phyloP scores from a whole-genome alignment of 2,329 filamentous ascomycete species.

The Colletotrichum sp. region DNA sequence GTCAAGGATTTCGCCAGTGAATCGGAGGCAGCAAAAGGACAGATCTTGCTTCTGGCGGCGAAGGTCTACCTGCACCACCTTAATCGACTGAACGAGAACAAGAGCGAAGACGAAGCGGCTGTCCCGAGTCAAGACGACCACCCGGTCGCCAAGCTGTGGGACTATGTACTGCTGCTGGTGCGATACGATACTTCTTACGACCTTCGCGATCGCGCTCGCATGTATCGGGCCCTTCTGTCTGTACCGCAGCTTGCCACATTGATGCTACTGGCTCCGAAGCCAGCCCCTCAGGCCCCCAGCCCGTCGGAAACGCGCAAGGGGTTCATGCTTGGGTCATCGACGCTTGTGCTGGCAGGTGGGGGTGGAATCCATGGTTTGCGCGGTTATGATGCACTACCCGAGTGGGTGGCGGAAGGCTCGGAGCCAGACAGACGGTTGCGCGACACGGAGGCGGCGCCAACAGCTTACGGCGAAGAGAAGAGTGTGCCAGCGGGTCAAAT shows the following conservation, averaged over 20 bases:
- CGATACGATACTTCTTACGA: constrained; percentile 96
- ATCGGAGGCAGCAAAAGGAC: constrained; percentile 83
- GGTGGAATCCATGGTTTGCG: constrained; percentile 74
- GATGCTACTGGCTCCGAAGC: constrained; percentile 91
- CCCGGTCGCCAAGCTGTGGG: constrained; percentile 79
- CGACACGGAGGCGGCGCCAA: constrained; percentile 55
- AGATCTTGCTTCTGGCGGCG: constrained; percentile 91
- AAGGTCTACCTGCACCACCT: constrained; percentile 94
- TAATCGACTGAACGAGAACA: constrained; percentile 61
- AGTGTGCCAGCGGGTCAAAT: constrained; percentile 64
- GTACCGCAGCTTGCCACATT: constrained; percentile 88
- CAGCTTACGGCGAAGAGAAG: constrained; percentile 42
- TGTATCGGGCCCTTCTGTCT: constrained; percentile 84
- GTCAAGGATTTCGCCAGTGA: constrained; percentile 85
- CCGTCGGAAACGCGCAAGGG: constrained; percentile 84
- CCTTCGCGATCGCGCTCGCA: constrained; percentile 85
- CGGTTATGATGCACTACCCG: constrained; percentile 80
- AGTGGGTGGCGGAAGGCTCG: constrained; percentile 81
- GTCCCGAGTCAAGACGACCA: constrained; percentile 57
- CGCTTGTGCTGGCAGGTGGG: constrained; percentile 81
- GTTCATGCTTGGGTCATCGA: constrained; percentile 82
- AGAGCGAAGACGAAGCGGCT: constrained; percentile 36
- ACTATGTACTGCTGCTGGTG: constrained; percentile 82
- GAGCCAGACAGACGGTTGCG: constrained; percentile 81
- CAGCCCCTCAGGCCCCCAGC: constrained; percentile 87